Evolutionary conservation across 306 rosid genomes (phyloP).

Genomic region (Elaeagnus macrophylla): DNA sequence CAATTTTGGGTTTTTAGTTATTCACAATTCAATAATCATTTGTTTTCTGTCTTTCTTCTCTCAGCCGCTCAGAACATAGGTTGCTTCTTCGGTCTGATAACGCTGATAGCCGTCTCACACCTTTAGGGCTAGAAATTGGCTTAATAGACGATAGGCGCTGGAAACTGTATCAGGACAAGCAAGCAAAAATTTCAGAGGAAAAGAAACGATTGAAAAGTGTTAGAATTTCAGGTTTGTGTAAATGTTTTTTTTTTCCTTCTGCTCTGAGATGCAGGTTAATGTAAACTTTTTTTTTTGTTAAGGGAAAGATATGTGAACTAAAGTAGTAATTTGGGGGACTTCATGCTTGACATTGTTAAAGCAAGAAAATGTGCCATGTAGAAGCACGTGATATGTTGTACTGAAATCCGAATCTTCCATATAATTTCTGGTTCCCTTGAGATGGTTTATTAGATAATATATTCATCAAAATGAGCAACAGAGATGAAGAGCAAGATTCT

Average conservation of each 20-base stretch:
- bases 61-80: conserved; percentile 97
- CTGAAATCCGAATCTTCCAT: too few species aligned
- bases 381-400: too few species aligned
- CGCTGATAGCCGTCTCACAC: conserved; percentile 95
- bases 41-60: conserved; percentile 17
- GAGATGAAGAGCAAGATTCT: neutral
- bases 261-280: conserved; percentile 1
- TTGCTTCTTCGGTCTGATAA: conserved; percentile 89
- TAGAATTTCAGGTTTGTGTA: conserved; percentile 59
- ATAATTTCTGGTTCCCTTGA: neutral
- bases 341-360: neutral
- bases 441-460: too few species aligned
- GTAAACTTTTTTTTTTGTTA: neutral
- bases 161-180: conserved; percentile 85
- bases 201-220: conserved; percentile 78
- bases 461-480: too few species aligned
- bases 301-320: neutral
- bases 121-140: conserved; percentile 86
- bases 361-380: neutral
- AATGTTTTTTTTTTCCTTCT: neutral
- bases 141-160: conserved; percentile 89
- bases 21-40: neutral
- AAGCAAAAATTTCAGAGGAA: conserved; percentile 68
- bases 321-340: neutral
- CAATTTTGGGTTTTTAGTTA: conserved; percentile 9